Evolutionary conservation across 1,284 basidiomycete genomes (phyloP).

Genomic region (Anthracocystis panici-leucophaei): DNA sequence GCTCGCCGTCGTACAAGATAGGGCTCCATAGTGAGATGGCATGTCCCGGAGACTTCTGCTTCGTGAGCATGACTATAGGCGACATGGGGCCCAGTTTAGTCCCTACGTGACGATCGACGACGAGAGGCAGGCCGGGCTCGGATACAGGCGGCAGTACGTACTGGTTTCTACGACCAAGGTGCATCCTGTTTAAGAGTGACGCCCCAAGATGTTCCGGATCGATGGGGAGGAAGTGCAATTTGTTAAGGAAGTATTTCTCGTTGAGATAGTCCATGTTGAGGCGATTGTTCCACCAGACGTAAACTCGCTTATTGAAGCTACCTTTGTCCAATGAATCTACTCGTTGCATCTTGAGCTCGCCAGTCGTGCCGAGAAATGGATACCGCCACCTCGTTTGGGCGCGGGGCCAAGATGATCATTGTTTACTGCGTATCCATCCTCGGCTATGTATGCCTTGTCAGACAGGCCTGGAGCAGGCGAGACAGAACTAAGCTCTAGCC

Average conservation of each 20-base stretch:
- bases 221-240: slow-evolving; percentile 13
- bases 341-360: background rate
- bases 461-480: too few relatives aligned
- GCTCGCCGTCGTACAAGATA: background rate
- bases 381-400: background rate
- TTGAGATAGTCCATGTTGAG: slow-evolving; percentile 7
- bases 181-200: background rate
- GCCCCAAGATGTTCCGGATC: background rate
- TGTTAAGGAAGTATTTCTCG: slow-evolving; percentile 7
- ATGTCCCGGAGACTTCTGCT: background rate
- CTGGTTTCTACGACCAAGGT: background rate
- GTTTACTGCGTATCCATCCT: too few relatives aligned
- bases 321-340: background rate
- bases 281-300: slow-evolving; percentile 20
- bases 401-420: too few relatives aligned
- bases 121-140: background rate
- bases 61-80: background rate
- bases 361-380: background rate
- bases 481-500: too few relatives aligned
- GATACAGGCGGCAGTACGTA: background rate
- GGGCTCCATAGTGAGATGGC: slow-evolving; percentile 10
- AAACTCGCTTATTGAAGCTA: background rate
- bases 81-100: too few relatives aligned
- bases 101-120: background rate
- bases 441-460: too few relatives aligned